Conservation (phyloP, 1,139 yeast species). For the Pichia sp. region DNA sequence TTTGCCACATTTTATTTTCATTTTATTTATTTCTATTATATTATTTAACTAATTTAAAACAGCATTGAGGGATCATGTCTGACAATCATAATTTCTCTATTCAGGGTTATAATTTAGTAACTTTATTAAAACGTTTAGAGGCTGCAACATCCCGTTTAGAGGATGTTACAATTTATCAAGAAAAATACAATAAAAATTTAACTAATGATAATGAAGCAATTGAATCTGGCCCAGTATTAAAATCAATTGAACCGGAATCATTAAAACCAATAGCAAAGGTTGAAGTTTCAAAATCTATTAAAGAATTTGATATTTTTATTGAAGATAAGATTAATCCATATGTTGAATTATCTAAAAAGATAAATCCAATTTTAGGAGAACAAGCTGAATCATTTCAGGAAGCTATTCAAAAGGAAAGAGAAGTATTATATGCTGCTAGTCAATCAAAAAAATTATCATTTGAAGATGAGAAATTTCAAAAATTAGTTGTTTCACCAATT, state of each 20-base stretch:
- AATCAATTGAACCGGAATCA: neutral
- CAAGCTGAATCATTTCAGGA: constrained; percentile 48
- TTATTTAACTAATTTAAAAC: too few relatives aligned
- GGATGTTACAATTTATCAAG: constrained; percentile 78
- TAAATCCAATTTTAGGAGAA: constrained; percentile 61
- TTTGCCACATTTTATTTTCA: too few relatives aligned
- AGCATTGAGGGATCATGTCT: constrained; percentile 1
- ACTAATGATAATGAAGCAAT: neutral
- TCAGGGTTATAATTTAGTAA: constrained; percentile 77
- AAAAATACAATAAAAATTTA: constrained; percentile 20
- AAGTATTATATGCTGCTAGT: constrained; percentile 54
- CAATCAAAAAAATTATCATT: constrained; percentile 60
- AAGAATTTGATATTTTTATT: constrained; percentile 51
- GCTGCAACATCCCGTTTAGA: constrained; percentile 92
- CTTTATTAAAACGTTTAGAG: constrained; percentile 74
- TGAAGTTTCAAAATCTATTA: constrained; percentile 36
- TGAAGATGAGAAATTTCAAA: constrained; percentile 47
- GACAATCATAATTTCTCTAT: constrained; percentile 41
- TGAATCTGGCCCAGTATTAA: neutral
- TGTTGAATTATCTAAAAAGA: constrained; percentile 46
- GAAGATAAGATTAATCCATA: constrained; percentile 54
- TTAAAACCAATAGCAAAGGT: too few relatives aligned
- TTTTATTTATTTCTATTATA: too few relatives aligned
- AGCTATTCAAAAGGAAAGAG: constrained; percentile 57
- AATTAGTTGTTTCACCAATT: constrained; percentile 56